Evolutionary conservation across 176 grass and related monocot genomes (phyloP).

Genomic region (Musa beccarii): DNA sequence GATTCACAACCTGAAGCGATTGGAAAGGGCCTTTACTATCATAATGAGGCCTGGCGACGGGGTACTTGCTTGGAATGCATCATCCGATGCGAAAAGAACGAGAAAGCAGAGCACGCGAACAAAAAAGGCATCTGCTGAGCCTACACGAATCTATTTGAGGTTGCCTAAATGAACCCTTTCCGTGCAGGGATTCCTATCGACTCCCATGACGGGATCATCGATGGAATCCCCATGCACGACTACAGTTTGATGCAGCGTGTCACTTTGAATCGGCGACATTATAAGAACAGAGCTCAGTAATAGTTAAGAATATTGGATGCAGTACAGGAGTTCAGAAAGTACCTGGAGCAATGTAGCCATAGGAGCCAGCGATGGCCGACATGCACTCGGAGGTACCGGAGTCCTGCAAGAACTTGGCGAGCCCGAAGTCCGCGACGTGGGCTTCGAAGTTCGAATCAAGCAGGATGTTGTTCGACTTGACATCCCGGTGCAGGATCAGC

Average conservation of each 20-base stretch:
- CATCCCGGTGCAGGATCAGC: constrained; percentile 73
- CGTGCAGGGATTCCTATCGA: not conserved
- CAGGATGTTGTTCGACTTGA: constrained; percentile 96
- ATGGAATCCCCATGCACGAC: no score
- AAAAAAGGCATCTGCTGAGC: not conserved
- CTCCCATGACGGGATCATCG: no score
- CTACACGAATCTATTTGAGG: not conserved
- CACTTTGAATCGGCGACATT: no score
- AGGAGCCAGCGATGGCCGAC: constrained; percentile 92
- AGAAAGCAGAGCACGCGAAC: not conserved
- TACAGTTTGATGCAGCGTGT: no score
- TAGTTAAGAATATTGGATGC: not conserved
- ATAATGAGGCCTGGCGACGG: not conserved
- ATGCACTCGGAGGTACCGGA: constrained; percentile 52
- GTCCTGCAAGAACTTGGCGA: constrained; percentile 4
- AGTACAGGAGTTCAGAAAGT: not conserved
- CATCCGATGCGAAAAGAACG: not conserved
- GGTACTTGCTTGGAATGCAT: not conserved
- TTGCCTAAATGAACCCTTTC: not conserved
- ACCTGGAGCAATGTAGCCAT: constrained; percentile 98
- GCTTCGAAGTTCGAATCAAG: constrained; percentile 3
- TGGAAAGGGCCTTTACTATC: not conserved
- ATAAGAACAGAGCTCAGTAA: not conserved
- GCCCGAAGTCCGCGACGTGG: constrained; percentile 2
- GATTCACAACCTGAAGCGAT: not conserved